Evolutionary conservation across 1,284 basidiomycete species (phyloP).

Genomic region (Ustilago crameri): DNA sequence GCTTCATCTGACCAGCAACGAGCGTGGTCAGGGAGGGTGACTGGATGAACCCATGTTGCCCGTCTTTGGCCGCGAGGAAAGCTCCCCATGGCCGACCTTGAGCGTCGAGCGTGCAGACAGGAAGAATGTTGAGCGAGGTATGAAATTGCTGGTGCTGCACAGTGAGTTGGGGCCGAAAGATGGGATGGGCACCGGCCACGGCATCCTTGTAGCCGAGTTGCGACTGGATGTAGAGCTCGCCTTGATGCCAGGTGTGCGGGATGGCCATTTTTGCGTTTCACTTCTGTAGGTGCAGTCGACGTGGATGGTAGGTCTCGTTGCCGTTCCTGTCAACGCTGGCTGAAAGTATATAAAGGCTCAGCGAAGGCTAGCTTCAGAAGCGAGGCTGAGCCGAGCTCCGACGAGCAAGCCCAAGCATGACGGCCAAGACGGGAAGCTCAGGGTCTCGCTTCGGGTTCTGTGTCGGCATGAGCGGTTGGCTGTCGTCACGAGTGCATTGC

Average conservation of each 20-base stretch:
- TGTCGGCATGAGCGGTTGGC: not conserved
- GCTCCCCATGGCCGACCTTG: constrained; percentile 34
- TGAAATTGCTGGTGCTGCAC: constrained; percentile 35
- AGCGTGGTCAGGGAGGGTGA: constrained; percentile 30
- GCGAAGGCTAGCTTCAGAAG: too few species aligned
- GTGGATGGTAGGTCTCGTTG: not conserved
- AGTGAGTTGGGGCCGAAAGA: constrained; percentile 30
- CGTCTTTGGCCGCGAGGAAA: constrained; percentile 19
- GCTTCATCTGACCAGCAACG: constrained; percentile 16
- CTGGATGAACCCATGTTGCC: constrained; percentile 23
- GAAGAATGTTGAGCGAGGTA: constrained; percentile 25
- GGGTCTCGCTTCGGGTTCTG: not conserved
- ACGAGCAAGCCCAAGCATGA: too few species aligned
- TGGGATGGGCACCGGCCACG: constrained; percentile 29
- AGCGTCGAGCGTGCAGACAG: constrained; percentile 34
- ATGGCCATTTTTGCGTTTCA: constrained; percentile 12
- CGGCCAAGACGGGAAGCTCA: not conserved
- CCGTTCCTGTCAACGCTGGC: not conserved
- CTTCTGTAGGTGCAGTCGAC: not conserved
- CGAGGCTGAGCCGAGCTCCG: too few species aligned
- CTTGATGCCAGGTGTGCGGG: constrained; percentile 36
- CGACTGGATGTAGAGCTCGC: constrained; percentile 35
- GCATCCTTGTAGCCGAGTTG: constrained; percentile 29
- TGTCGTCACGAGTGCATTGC: not conserved
- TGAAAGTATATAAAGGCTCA: not conserved